Percentiles rank a stretch among this genome's conserved stretches.
Conservation (phyloP, 2,329 filamentous ascomycete genomes). For the Colletotrichum zoysiae region DNA sequence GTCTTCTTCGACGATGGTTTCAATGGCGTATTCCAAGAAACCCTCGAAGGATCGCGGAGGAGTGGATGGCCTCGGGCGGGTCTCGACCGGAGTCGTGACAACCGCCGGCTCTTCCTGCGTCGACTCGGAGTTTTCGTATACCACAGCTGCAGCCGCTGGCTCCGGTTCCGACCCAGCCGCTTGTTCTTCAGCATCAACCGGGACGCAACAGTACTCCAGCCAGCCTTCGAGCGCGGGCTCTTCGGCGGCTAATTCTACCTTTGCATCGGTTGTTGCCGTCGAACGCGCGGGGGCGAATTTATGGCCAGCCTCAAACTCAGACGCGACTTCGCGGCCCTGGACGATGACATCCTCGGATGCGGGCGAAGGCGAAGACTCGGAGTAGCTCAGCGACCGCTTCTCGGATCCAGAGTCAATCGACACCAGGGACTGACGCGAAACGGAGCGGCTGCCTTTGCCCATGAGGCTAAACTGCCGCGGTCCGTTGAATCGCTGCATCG, state of each 20-base stretch:
- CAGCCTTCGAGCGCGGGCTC: slow-evolving; percentile 38
- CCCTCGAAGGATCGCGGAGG: slow-evolving; percentile 20
- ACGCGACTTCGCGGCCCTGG: not conserved
- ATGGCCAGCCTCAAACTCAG: not conserved
- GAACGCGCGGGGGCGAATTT: not conserved
- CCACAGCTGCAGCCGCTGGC: not conserved
- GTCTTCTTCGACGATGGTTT: slow-evolving; percentile 34
- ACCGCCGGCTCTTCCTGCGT: not conserved
- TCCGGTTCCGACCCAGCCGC: slow-evolving; percentile 22
- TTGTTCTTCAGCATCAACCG: slow-evolving; percentile 32
- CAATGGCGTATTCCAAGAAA: slow-evolving; percentile 33
- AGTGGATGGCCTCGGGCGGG: not conserved
- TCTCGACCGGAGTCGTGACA: slow-evolving; percentile 13
- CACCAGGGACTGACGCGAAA: slow-evolving; percentile 35
- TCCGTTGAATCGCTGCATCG: slow-evolving; percentile 38
- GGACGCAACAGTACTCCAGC: slow-evolving; percentile 42
- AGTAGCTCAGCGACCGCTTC: slow-evolving; percentile 20
- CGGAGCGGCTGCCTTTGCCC: slow-evolving; percentile 32
- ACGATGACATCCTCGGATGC: slow-evolving; percentile 3
- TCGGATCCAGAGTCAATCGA: slow-evolving; percentile 31
- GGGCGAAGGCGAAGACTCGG: slow-evolving; percentile 1
- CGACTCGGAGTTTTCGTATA: not conserved
- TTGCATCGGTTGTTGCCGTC: not conserved
- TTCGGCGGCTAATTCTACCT: slow-evolving; percentile 2
- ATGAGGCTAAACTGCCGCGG: slow-evolving; percentile 36